Percentiles rank a stretch among this genome's conserved stretches.
Evolutionary conservation across 2,329 filamentous ascomycete species (phyloP).

Genomic region (Sphaerulina musiva): DNA sequence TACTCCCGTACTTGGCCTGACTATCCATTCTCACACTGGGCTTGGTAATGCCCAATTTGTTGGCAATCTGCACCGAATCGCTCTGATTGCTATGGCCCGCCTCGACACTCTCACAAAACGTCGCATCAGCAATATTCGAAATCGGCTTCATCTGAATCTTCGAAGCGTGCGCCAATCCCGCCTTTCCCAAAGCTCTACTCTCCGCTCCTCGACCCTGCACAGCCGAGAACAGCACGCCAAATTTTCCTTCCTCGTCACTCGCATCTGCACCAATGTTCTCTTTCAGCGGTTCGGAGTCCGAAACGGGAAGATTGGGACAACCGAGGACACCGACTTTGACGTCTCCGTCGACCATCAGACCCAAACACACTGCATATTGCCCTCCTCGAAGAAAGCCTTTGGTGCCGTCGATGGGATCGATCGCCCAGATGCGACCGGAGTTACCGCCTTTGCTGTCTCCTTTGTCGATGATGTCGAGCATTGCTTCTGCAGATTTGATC

Average conservation of each 20-base stretch:
- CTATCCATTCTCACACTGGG: constrained; percentile 95
- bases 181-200: constrained; percentile 63
- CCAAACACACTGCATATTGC: constrained; percentile 94
- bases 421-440: constrained; percentile 81
- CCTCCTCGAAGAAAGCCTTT: constrained; percentile 94
- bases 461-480: constrained; percentile 54
- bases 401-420: constrained; percentile 96
- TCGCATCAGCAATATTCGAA: constrained; percentile 67
- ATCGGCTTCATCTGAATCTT: constrained; percentile 74
- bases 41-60: constrained; percentile 76
- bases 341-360: constrained; percentile 83
- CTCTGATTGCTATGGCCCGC: constrained; percentile 83
- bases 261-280: constrained; percentile 68
- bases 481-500: constrained; percentile 57
- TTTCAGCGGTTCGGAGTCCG: constrained; percentile 66
- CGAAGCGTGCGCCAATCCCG: constrained; percentile 49
- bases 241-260: constrained; percentile 62
- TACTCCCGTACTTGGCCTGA: constrained; percentile 94
- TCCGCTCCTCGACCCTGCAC: constrained; percentile 71
- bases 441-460: constrained; percentile 63
- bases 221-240: constrained; percentile 79
- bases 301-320: constrained; percentile 88
- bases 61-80: constrained; percentile 78
- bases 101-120: constrained; percentile 96
- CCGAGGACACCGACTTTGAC: constrained; percentile 92